These are phyloP conservation scores for Seiridium unicorne DNA, from an alignment of 2,329 filamentous ascomycete genomes.

Conservation along the genomic window DNA sequence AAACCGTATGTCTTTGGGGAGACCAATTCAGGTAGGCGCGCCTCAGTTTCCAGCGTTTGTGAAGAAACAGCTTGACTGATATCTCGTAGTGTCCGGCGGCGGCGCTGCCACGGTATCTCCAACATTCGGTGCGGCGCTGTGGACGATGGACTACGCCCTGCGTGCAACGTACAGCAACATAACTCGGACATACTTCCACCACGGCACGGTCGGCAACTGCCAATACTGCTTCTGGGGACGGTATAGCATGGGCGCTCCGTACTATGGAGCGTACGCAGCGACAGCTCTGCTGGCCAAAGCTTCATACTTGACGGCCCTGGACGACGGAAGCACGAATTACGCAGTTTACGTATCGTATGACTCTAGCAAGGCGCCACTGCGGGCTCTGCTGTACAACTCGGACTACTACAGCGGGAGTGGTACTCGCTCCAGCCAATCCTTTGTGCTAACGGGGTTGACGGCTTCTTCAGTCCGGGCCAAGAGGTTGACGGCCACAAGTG, in stretches of 20 bases:
- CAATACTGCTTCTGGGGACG: conserved; percentile 30
- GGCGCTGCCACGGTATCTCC: conserved; percentile 37
- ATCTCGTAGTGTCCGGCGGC: conserved; percentile 31
- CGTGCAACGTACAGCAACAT: conserved; percentile 33
- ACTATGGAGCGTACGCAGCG: conserved; percentile 49
- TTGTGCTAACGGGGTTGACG: conserved; percentile 40
- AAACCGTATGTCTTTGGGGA: conserved; percentile 48
- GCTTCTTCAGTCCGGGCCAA: conserved; percentile 35
- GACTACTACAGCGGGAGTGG: conserved; percentile 37
- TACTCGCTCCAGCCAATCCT: conserved; percentile 33
- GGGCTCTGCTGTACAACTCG: conserved; percentile 44
- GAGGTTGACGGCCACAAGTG: conserved; percentile 42
- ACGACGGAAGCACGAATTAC: conserved; percentile 38
- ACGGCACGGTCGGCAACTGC: conserved; percentile 51
- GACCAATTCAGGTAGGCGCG: conserved; percentile 42
- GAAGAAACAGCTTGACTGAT: conserved; percentile 8
- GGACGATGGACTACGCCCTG: conserved; percentile 48
- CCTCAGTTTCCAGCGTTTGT: conserved; percentile 24
- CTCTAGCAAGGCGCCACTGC: conserved; percentile 30
- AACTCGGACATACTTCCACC: conserved; percentile 47
- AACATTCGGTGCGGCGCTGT: conserved; percentile 47
- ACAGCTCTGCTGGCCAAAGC: conserved; percentile 42
- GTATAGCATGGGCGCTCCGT: conserved; percentile 48
- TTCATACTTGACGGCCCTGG: conserved; percentile 41
- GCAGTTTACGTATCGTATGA: conserved; percentile 46